Evolutionary conservation across 495 filamentous ascomycete species (phyloP), one percentile per base, ranked within the genome.

Genomic region (Aspergillus steynii): DNA sequence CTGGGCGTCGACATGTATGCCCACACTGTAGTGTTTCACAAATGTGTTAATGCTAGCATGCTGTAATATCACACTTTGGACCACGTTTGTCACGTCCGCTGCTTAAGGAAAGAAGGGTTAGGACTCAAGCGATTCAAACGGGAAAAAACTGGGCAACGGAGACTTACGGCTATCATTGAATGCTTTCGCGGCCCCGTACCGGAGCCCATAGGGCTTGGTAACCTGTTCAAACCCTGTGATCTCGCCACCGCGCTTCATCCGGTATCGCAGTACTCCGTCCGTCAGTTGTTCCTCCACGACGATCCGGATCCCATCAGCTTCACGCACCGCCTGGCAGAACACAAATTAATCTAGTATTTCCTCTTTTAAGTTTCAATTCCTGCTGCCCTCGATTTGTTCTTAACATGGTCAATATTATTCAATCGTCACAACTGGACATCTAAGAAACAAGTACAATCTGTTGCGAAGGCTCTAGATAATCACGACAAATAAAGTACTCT

Each of bases 41-140:
- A 76, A 77, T 1, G 68, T 76, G 52, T 68, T 50, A 50, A 75
- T 77, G 42, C 62, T 71, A 25, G 71, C 61, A 62, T 76, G 66
- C 61, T 77, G 61, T 20, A 77, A 60, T 50, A 77, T 79, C 3
- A 76, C 62, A 53, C 77, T 78, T 66, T 78, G 68, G 25, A 78
- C 32, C 32, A 68, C 60, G 63, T 76, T 71, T 25, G 68, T 71
- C 49, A 79, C 65, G 34, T 77, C 72, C 57, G 57, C 71, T 74
- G 55, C 47, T 58, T 50, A 29, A 49, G 14, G 60, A 31, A 45
- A 45, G 29, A 47, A 59, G 55, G 37, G 27, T 51, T 53, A 55
- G 32, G 42, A 52, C 29, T 53, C 61, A 56, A 31, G 29, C 7
- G 62, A n/a, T 65, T 56, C 15, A 37, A 37, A 47, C 50, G 3